A percentile compares a stretch with the other conserved stretches of the same genome.
Conservation (phyloP, 768 basidiomycete genomes). For the Mycena indigotica region DNA sequence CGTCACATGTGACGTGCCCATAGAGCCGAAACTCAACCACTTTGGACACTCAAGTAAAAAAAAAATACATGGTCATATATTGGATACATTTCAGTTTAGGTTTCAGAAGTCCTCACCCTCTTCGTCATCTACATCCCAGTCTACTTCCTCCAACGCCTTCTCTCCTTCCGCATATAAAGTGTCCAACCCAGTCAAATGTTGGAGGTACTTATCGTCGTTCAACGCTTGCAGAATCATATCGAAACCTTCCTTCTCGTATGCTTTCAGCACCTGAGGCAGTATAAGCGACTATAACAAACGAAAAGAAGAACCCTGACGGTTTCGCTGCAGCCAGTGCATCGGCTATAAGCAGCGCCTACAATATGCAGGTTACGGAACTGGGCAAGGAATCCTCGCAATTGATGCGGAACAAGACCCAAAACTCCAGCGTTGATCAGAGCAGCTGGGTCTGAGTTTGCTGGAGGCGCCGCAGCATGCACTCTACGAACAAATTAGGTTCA, state of each 20-base stretch:
- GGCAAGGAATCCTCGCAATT: conserved; percentile 86
- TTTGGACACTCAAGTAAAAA: background rate
- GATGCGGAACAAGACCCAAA: conserved; percentile 90
- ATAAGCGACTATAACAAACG: background rate
- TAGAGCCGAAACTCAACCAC: background rate
- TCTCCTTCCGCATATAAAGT: conserved; percentile 76
- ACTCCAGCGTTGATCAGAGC: conserved; percentile 46
- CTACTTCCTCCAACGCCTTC: conserved; percentile 65
- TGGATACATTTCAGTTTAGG: background rate
- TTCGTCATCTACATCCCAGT: conserved; percentile 73
- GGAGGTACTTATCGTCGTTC: conserved; percentile 77
- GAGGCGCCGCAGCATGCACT: conserved; percentile 69
- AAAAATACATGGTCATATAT: background rate
- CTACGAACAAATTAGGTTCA: conserved; percentile 20
- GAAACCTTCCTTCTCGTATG: conserved; percentile 82
- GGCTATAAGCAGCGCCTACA: conserved; percentile 81
- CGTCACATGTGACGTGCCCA: background rate
- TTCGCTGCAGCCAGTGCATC: conserved; percentile 90
- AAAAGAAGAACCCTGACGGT: conserved; percentile 47
- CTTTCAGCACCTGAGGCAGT: conserved; percentile 66
- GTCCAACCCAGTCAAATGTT: conserved; percentile 77
- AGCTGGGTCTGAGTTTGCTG: conserved; percentile 39
- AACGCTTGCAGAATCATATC: conserved; percentile 78
- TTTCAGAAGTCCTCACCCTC: conserved; percentile 34
- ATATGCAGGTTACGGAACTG: conserved; percentile 86